phyloP scores from a whole-genome alignment of 83 land plant genomes.

The Larix sibirica region DNA sequence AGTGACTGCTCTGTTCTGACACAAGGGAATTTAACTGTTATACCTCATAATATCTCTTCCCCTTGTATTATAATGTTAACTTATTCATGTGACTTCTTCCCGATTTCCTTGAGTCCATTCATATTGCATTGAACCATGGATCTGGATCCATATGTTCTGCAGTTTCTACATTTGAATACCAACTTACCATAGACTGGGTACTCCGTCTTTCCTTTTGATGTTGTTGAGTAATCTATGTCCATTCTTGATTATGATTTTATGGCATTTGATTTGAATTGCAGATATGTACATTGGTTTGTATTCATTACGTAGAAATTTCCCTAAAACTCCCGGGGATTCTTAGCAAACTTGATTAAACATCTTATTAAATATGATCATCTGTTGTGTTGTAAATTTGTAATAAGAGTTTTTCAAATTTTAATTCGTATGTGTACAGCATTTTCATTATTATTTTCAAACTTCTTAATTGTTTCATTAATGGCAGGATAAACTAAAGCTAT shows the following conservation, averaged over 20 bases:
- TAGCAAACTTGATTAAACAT: background rate
- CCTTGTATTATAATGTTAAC: background rate
- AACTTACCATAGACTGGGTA: background rate
- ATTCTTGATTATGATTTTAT: background rate
- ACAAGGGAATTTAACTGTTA: too few relatives aligned
- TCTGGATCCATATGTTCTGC: background rate
- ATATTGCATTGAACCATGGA: too few relatives aligned
- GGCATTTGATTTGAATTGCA: background rate
- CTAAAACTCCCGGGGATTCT: background rate
- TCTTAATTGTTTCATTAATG: background rate
- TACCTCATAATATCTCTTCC: too few relatives aligned
- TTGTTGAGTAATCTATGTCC: background rate
- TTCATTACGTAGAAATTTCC: background rate
- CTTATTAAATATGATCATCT: too few relatives aligned
- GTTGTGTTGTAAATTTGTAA: too few relatives aligned
- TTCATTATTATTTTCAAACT: background rate
- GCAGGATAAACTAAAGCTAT: conserved; percentile 38
- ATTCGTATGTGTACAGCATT: too few relatives aligned
- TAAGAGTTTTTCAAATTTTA: too few relatives aligned
- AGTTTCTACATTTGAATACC: background rate
- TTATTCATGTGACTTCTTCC: too few relatives aligned
- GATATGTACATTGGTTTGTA: background rate
- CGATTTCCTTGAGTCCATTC: too few relatives aligned
- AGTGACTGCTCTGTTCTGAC: too few relatives aligned
- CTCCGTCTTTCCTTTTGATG: background rate